These are phyloP conservation scores for Gilbertella persicaria DNA, from an alignment of 371 early-diverging fungal genomes.

Conservation along the genomic window DNA sequence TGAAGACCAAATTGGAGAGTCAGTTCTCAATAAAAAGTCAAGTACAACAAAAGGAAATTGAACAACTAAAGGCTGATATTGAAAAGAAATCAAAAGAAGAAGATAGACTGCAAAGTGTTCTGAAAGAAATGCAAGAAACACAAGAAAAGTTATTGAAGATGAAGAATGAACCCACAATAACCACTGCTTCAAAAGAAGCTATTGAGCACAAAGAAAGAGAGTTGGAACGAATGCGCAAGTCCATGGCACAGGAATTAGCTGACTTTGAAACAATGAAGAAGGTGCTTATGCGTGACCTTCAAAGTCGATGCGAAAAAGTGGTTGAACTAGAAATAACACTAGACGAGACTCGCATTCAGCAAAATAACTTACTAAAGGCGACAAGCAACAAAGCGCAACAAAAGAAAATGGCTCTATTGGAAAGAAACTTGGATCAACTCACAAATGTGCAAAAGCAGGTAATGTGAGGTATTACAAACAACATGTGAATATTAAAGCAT, in stretches of 20 bases:
- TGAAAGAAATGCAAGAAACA: slow-evolving; percentile 60
- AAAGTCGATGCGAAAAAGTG: slow-evolving; percentile 92
- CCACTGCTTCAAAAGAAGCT: slow-evolving; percentile 24
- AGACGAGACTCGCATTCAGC: slow-evolving; percentile 90
- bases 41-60: slow-evolving; percentile 80
- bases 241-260: slow-evolving; percentile 89
- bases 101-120: slow-evolving; percentile 53
- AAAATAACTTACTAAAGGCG: slow-evolving; percentile 78
- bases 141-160: slow-evolving; percentile 67
- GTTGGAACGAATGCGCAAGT: slow-evolving; percentile 86
- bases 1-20: slow-evolving; percentile 82
- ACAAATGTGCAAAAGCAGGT: slow-evolving; percentile 90
- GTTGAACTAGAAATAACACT: slow-evolving; percentile 94
- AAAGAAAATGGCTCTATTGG: slow-evolving; percentile 93
- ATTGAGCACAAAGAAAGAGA: slow-evolving; percentile 71
- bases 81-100: slow-evolving; percentile 77
- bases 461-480: slow-evolving; percentile 1
- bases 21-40: slow-evolving; percentile 81
- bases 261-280: slow-evolving; percentile 97
- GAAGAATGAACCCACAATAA: slow-evolving; percentile 28
- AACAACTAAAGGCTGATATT: slow-evolving; percentile 66
- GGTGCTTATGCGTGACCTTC: slow-evolving; percentile 94
- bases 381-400: slow-evolving; percentile 84
- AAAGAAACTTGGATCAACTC: slow-evolving; percentile 94
- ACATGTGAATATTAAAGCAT: not conserved